Base-by-base conservation (phyloP, 2,329 filamentous ascomycete genomes). In the Fusarium pseudocircinatum region DNA sequence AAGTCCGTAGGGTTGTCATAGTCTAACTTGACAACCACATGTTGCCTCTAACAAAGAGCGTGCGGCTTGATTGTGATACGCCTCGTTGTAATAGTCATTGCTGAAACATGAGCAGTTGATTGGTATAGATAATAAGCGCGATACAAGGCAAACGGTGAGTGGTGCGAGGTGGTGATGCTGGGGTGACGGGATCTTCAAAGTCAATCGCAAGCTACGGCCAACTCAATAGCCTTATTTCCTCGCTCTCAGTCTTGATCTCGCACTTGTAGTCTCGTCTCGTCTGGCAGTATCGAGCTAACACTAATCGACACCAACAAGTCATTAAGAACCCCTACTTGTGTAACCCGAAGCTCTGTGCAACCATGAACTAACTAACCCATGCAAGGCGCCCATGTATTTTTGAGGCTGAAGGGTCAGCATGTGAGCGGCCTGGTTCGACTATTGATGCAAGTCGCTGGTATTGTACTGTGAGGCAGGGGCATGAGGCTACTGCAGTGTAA, bases 361-460 rank as follows among this genome's bases (percentile, higher is more conserved):
- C 36, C 34, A 53, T 53, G 34, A 39, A 18, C 50, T 11, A 28
- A n/a, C 24, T n/a, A 28, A 32, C 66, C 67, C 46, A 69, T 73
- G 52, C 46, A 57, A 56, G 56, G 34, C 34, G 43, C 47, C 62
- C 52, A 36, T 59, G 44, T 36, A 44, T 56, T 28, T 39, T 36
- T 61, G 71, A 71, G 67, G 71, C 59, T 65, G 67, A 73, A 72
- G 37, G 44, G 44, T 30, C 42, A 43, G 59, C 54, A 73, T 70
- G 60, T 73, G 65, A 73, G 49, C 65, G 68, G 56, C 37, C 50
- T 60, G 39, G 44, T 44, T 60, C 49, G 42, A 68, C 59, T 73
- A 73, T 74, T 73, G 67, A 74, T 65, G 67, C 71, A 74, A 54
- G 46, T 59, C 30, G 67, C 63, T 72, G 36, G 39, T 67, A 64